Conservation (phyloP, 148 eudicot species). For the Cornus suecica region DNA sequence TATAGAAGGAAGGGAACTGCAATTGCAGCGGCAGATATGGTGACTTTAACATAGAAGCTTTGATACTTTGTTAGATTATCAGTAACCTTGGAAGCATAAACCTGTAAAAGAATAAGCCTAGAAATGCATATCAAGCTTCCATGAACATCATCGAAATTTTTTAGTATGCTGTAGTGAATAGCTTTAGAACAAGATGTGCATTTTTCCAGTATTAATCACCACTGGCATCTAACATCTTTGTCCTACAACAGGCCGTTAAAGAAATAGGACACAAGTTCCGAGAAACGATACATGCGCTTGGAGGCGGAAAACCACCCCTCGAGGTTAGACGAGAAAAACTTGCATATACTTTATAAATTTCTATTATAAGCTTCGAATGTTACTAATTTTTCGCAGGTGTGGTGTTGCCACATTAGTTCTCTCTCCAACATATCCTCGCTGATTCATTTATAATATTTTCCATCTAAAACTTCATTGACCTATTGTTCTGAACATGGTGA, state of each 20-base stretch:
- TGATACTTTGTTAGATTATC: too few species aligned
- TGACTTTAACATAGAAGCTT: too few species aligned
- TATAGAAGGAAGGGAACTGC: too few species aligned
- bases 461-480: not conserved
- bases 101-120: too few species aligned
- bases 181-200: not conserved
- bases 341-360: too few species aligned
- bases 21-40: too few species aligned
- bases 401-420: not conserved
- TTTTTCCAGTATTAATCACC: not conserved
- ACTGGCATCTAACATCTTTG: not conserved
- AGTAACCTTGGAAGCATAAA: too few species aligned
- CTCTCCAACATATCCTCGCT: not conserved
- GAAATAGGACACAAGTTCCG: slow-evolving; percentile 89
- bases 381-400: not conserved
- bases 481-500: slow-evolving; percentile 2
- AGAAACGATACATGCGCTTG: slow-evolving; percentile 94
- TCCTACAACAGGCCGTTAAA: slow-evolving; percentile 63
- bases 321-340: slow-evolving; percentile 37
- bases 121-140: too few species aligned
- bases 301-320: slow-evolving; percentile 93
- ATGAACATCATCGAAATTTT: not conserved
- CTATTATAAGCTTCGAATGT: not conserved
- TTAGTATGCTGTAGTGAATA: not conserved
- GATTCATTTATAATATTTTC: not conserved